Percentiles rank a stretch among this genome's conserved stretches.
These are phyloP conservation scores for Pharus latifolius DNA, from an alignment of 176 grass and related monocot species.

Conservation along the genomic window DNA sequence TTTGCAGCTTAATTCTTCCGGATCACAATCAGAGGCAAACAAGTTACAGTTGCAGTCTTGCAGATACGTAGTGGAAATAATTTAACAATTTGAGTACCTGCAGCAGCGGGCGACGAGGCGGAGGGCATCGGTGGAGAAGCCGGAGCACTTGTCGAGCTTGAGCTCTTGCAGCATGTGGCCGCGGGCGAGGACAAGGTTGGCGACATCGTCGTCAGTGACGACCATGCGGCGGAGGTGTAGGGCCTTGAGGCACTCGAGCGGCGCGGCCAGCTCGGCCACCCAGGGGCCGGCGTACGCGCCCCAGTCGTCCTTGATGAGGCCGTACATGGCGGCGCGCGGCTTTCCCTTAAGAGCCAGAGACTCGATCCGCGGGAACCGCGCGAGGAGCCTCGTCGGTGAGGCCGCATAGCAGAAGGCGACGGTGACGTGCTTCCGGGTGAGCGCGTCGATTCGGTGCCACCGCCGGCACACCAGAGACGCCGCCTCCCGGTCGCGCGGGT, in stretches of 20 bases:
- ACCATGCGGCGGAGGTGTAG: constrained; percentile 73
- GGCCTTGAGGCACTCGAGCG: constrained; percentile 76
- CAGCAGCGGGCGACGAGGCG: constrained; percentile 57
- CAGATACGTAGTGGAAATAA: background rate
- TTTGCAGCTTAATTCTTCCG: background rate
- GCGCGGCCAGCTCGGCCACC: constrained; percentile 37
- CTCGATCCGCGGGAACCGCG: constrained; percentile 49
- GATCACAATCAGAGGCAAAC: background rate
- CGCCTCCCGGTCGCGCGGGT: constrained; percentile 45
- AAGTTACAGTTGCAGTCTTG: background rate
- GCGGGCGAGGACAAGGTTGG: constrained; percentile 36
- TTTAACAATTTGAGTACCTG: constrained; percentile 29
- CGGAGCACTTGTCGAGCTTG: constrained; percentile 84
- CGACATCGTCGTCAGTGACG: constrained; percentile 52
- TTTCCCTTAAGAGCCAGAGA: constrained; percentile 63
- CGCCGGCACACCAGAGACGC: constrained; percentile 55
- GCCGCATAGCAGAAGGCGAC: constrained; percentile 63
- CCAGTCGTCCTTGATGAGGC: constrained; percentile 65
- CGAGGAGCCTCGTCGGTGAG: constrained; percentile 29
- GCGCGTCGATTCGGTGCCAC: constrained; percentile 64
- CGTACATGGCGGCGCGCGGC: constrained; percentile 69
- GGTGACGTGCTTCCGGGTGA: constrained; percentile 73
- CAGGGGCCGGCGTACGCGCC: constrained; percentile 63
- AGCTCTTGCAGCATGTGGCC: constrained; percentile 59
- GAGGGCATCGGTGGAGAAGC: constrained; percentile 70